These are phyloP conservation scores for Ceratocystis harringtonii DNA, from an alignment of 2,329 filamentous ascomycete species.

Conservation along the genomic window DNA sequence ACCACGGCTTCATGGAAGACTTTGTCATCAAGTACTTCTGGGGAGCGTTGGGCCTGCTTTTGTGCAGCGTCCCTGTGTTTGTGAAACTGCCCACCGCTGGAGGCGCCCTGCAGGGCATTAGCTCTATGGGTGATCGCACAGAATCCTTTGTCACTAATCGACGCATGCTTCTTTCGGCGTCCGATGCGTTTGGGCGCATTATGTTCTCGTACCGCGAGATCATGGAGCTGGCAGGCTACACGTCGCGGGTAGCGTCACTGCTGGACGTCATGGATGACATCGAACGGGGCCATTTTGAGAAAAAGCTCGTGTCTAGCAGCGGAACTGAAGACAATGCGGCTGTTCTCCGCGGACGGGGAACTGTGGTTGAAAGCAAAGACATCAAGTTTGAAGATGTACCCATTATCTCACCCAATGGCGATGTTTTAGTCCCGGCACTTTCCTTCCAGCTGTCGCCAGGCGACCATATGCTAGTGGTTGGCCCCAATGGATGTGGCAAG, in stretches of 20 bases:
- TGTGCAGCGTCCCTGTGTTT: constrained; percentile 92
- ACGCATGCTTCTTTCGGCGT: constrained; percentile 79
- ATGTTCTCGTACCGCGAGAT: constrained; percentile 99
- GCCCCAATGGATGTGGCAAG: constrained; percentile 94
- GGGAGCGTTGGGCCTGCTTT: constrained; percentile 78
- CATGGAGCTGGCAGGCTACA: constrained; percentile 90
- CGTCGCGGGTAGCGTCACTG: constrained; percentile 75
- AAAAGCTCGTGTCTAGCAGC: constrained; percentile 85
- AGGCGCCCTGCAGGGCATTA: constrained; percentile 31
- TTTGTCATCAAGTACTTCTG: constrained; percentile 99
- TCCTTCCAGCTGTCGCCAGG: constrained; percentile 77
- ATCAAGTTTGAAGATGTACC: constrained; percentile 83
- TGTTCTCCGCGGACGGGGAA: constrained; percentile 68
- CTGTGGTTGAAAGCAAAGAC: constrained; percentile 63
- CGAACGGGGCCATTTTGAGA: constrained; percentile 78
- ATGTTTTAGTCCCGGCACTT: constrained; percentile 71
- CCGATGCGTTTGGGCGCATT: constrained; percentile 84
- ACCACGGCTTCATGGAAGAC: constrained; percentile 99
- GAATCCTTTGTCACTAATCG: constrained; percentile 86
- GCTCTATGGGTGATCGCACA: constrained; percentile 54
- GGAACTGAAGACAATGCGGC: constrained; percentile 68
- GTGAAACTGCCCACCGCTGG: constrained; percentile 62
- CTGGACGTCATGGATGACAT: constrained; percentile 93
- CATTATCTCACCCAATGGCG: constrained; percentile 92
- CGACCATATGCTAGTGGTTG: constrained; percentile 85